Evolutionary conservation across 805 yeast species (phyloP), one percentile per base, ranked within the genome.

Genomic region (Zygosaccharomyces pseudorouxii): DNA sequence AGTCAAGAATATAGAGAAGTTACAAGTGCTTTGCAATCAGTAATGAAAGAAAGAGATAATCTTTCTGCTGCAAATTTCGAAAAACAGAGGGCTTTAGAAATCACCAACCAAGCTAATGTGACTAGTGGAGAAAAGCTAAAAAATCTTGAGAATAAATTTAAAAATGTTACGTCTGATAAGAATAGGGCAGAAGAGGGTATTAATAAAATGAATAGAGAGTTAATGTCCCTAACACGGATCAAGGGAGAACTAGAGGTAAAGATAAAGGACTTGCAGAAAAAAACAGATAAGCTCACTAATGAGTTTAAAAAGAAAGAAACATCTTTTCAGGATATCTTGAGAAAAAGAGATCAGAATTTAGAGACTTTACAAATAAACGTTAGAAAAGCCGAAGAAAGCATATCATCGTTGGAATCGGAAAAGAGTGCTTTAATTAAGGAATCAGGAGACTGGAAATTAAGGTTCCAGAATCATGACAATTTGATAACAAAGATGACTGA

Each of bases 141-240:
- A 8, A 45, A 45, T 9, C 43, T 70, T 22, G 61, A 58, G 14
- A 53, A 53, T 2, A 64, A 65, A 10, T 51, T 72, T 3, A 56
- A 60, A 5, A 59, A 52, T 1, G 44, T 64, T 5, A 52, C 52
- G 1, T 53, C 36, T 1, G 77, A 75, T 10, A 84, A 80, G 56
- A 73, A 73, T 22, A 82, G 78, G 54, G 86, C 92, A 1, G 97
- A 90, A 58, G 83, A 80, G 50, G 97, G 96, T 3, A 83, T 90
- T 45, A 89, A 89, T 62, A 89, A 89, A 56, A 86, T 90, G 96
- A 85, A 84, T 47, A 72, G 92, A 35, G 98, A 90, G 54, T 70
- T 90, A 27, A 78, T 88, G 64, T 77, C 77, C 42, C 70, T 89
- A 38, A 75, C 81, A 0, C 79, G 78, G 47, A 80, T 80, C 29